These are phyloP conservation scores for Albizia julibrissin DNA, from an alignment of 306 rosid genomes.

Conservation along the genomic window DNA sequence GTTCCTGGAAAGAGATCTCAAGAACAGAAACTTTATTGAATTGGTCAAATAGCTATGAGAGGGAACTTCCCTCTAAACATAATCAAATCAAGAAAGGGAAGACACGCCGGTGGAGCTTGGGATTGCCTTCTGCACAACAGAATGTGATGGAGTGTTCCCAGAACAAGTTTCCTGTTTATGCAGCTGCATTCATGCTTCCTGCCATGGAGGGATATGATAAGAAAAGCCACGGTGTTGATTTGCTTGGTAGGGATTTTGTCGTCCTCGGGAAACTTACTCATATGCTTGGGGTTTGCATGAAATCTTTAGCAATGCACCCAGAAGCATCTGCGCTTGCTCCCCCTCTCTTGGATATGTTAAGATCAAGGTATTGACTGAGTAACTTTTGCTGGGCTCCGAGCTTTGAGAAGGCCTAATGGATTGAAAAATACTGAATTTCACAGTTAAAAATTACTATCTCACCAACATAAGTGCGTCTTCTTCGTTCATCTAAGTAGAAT, in stretches of 20 bases:
- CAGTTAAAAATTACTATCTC: background rate
- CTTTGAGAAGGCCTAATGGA: slow-evolving; percentile 8
- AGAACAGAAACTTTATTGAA: slow-evolving; percentile 65
- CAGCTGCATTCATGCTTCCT: slow-evolving; percentile 98
- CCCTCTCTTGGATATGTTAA: slow-evolving; percentile 79
- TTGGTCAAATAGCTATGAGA: slow-evolving; percentile 84
- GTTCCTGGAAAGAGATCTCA: slow-evolving; percentile 83
- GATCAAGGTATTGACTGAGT: slow-evolving; percentile 64
- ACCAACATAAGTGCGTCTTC: background rate
- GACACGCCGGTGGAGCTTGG: slow-evolving; percentile 78
- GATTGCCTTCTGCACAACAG: slow-evolving; percentile 45
- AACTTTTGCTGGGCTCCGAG: slow-evolving; percentile 27
- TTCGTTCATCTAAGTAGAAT: background rate
- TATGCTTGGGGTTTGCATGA: slow-evolving; percentile 94
- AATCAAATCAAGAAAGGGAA: slow-evolving; percentile 77
- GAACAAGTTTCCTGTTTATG: slow-evolving; percentile 90
- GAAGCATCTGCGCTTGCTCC: slow-evolving; percentile 86
- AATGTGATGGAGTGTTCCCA: slow-evolving; percentile 67
- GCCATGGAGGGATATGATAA: slow-evolving; percentile 95
- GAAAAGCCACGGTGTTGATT: slow-evolving; percentile 89
- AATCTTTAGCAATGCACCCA: slow-evolving; percentile 93
- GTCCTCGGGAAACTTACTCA: slow-evolving; percentile 85
- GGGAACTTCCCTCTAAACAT: slow-evolving; percentile 75
- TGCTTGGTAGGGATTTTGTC: slow-evolving; percentile 88
- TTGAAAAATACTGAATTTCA: background rate